Percentiles rank a stretch among this genome's conserved stretches.
These are phyloP conservation scores for Yarrowia sp. DNA, from an alignment of 805 yeast species.

Conservation along the genomic window DNA sequence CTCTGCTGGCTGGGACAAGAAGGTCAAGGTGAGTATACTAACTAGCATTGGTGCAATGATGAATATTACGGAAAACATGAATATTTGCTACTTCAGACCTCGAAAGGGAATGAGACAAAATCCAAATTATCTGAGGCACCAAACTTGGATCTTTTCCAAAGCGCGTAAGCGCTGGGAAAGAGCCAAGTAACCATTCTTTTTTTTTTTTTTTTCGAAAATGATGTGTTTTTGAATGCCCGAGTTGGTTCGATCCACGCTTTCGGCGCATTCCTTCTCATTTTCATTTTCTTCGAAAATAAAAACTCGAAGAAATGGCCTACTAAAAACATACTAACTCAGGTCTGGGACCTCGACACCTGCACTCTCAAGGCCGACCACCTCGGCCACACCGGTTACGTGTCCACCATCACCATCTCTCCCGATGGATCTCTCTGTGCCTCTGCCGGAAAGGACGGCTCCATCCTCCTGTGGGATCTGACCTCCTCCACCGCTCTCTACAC, in stretches of 20 bases:
- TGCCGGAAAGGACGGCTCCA: constrained; percentile 99
- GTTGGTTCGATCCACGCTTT: too few species aligned
- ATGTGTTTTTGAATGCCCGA: background rate
- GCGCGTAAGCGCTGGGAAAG: too few species aligned
- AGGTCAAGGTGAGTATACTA: constrained; percentile 87
- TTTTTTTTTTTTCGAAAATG: background rate
- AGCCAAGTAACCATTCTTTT: too few species aligned
- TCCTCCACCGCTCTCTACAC: constrained; percentile 85
- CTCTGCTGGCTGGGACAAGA: constrained; percentile 99
- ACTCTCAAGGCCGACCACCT: constrained; percentile 90
- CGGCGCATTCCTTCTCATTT: too few species aligned
- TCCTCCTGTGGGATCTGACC: constrained; percentile 97
- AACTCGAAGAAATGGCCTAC: background rate
- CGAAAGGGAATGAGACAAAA: constrained; percentile 86
- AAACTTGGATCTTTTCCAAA: too few species aligned
- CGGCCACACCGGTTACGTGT: constrained; percentile 99
- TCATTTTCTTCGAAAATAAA: background rate
- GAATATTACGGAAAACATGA: constrained; percentile 29
- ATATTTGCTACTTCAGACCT: constrained; percentile 99
- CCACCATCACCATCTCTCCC: constrained; percentile 96
- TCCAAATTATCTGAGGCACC: background rate
- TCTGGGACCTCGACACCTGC: constrained; percentile 90
- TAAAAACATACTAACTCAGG: constrained; percentile 49
- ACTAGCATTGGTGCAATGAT: background rate
- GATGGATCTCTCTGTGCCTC: constrained; percentile 99